These are phyloP conservation scores for Fusarium albosuccineum DNA, from an alignment of 2,329 filamentous ascomycete genomes.

Conservation along the genomic window DNA sequence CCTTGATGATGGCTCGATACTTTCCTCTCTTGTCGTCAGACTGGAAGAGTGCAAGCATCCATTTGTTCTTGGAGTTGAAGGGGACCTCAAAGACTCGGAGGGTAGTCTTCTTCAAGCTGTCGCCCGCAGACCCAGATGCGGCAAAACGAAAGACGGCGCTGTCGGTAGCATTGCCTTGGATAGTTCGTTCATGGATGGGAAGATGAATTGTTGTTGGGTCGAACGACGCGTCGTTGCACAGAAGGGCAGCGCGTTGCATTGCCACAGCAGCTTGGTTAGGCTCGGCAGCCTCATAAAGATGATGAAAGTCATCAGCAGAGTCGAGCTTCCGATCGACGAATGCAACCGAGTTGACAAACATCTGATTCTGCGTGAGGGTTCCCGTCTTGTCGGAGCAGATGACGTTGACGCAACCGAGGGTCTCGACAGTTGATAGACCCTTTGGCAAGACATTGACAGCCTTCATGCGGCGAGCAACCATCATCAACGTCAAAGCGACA, in stretches of 20 bases:
- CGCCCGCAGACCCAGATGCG: constrained; percentile 40
- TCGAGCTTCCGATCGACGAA: constrained; percentile 52
- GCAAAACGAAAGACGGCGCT: constrained; percentile 57
- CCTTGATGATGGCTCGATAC: constrained; percentile 64
- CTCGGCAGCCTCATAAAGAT: not conserved
- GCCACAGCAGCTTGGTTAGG: constrained; percentile 5
- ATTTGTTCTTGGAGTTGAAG: constrained; percentile 66
- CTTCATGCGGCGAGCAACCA: constrained; percentile 59
- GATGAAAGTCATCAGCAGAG: constrained; percentile 45
- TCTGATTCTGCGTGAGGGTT: constrained; percentile 59
- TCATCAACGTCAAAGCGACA: constrained; percentile 57
- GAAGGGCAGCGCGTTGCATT: constrained; percentile 31
- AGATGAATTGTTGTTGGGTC: constrained; percentile 54
- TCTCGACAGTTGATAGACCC: constrained; percentile 57
- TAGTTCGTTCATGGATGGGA: constrained; percentile 50
- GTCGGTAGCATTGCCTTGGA: constrained; percentile 60
- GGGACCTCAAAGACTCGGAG: constrained; percentile 57
- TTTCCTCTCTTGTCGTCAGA: constrained; percentile 41
- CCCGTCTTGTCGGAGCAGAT: constrained; percentile 60
- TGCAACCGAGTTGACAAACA: constrained; percentile 56
- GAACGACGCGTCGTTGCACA: constrained; percentile 60
- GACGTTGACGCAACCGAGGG: constrained; percentile 59
- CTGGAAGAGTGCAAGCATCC: constrained; percentile 58
- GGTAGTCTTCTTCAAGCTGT: constrained; percentile 33
- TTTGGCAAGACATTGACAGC: constrained; percentile 57